A percentile compares a stretch with the other conserved stretches of the same genome.
Conservation (phyloP, 2,329 filamentous ascomycete genomes). For the Chaetomium globosum region DNA sequence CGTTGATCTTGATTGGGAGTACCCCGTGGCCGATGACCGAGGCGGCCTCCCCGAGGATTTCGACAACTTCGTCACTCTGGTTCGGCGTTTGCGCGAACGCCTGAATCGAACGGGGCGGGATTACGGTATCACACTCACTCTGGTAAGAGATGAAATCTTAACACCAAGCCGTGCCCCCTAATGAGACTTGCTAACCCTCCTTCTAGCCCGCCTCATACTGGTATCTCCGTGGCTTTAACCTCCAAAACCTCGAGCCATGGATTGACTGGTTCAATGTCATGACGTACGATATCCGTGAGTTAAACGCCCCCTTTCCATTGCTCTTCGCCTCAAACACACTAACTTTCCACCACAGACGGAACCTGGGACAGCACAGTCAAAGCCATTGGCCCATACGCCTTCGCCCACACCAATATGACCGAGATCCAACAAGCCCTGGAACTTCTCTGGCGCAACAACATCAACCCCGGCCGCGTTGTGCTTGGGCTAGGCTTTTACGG, state of each 20-base stretch:
- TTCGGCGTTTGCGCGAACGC: constrained; percentile 14
- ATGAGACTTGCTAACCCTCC: neutral
- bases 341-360: neutral
- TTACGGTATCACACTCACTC: neutral
- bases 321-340: neutral
- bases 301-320: neutral
- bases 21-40: constrained; percentile 11
- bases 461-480: constrained; percentile 12
- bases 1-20: constrained; percentile 18
- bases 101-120: constrained; percentile 1
- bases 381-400: constrained; percentile 15
- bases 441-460: constrained; percentile 15
- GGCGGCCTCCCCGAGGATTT: neutral
- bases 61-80: neutral
- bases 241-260: neutral
- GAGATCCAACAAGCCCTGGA: constrained; percentile 5
- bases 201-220: constrained; percentile 12
- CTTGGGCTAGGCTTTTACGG: constrained; percentile 11
- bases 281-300: constrained; percentile 15
- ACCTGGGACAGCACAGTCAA: constrained; percentile 15
- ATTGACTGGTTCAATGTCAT: constrained; percentile 12
- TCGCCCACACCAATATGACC: constrained; percentile 15
- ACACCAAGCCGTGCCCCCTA: neutral
- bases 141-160: neutral
- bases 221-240: constrained; percentile 13